Evolutionary conservation across 148 eudicot species (phyloP), one percentile per base, ranked within the genome.

Genomic region (Diospyros lotus): DNA sequence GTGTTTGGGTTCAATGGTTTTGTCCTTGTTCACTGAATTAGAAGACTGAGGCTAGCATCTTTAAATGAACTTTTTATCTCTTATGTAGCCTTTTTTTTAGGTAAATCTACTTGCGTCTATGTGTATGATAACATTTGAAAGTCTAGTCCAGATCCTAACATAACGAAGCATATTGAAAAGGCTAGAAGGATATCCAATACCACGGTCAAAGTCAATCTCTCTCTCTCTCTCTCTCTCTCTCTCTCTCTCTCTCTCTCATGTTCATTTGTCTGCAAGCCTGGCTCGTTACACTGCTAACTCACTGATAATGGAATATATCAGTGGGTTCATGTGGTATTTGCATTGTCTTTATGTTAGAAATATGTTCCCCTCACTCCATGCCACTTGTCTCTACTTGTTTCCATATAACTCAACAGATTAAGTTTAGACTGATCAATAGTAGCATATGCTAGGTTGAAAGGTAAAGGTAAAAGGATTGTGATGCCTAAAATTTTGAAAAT

Each of bases 81-180:
- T 46, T 15, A 14, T 71, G 42, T 18, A 6, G 5, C 28, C 28
- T 11, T 48, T 62, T 55, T 68, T 10, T 56, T 76, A 83, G 86
- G 83, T 72, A 66, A 83, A 71, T 69, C 72, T 41, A 77, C 65
- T 74, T 39, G 67, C 13, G 80, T 80, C 80, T 83, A 83, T 68
- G 50, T 66, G n/a, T 83, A 83, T 56, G 83, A 83, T 63, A 62
- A 77, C 59, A 71, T 64, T 9, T 12, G 71, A 17, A 74, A 74
- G 54, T 76, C 86, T 59, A 74, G 73, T 66, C 78, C 73, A 45
- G 83, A 83, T 75, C 78, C 86, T 9, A 76, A 66, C 18, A 59
- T 83, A 46, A 6, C 41, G 53, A 74, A 80, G 15, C 59, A 64
- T 67, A 58, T 77, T 4, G 61, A 74, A 45, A 77, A 77, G 68